Evolutionary conservation across 345 rosid genomes (phyloP), one percentile per base, ranked within the genome.

Genomic region (Pugionium cornutum): DNA sequence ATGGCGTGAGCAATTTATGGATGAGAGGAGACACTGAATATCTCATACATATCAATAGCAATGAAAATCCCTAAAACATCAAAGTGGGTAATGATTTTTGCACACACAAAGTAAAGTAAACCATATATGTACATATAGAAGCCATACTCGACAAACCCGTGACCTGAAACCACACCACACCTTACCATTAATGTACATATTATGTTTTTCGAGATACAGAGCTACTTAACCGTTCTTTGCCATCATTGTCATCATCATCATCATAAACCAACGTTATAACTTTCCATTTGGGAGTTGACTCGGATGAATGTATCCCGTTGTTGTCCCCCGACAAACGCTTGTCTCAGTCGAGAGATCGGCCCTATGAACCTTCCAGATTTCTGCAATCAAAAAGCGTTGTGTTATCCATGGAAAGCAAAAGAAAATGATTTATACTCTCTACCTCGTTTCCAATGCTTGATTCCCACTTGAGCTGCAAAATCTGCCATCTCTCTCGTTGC

Each of bases 401-500:
- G 5, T 34, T 5, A 34, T 1, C 25, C 25, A 35, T 18, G 42
- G 49, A 44, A 63, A 54, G 27, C 4, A 31, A 10, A 25, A 18
- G 26, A 3, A 53, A 43, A 43, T n/a, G 1, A 4, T 39, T 11
- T 5, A 11, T 9, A 53, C 27, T 1, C 31, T 48, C 37, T 72
- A 89, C 99, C 95, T 90, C 95, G 50, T 78, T 80, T 46, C 58
- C 86, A 79, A 84, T 58, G 80, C 74, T 82, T 55, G 81, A 62
- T 46, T 86, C 92, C 96, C 92, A 88, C 62, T 80, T 94, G 39
- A 75, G 85, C 44, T 88, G 97, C 84, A 90, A 77, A 71, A 72
- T 77, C 76, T 86, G 89, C 96, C 94, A 86, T 85, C 84, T 89
- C 62, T 95, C 97, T 53, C 82, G 92, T 67, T 81, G 99, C 99